phyloP scores from a whole-genome alignment of 2,329 filamentous ascomycete species.

The Aspergillus sp. region DNA sequence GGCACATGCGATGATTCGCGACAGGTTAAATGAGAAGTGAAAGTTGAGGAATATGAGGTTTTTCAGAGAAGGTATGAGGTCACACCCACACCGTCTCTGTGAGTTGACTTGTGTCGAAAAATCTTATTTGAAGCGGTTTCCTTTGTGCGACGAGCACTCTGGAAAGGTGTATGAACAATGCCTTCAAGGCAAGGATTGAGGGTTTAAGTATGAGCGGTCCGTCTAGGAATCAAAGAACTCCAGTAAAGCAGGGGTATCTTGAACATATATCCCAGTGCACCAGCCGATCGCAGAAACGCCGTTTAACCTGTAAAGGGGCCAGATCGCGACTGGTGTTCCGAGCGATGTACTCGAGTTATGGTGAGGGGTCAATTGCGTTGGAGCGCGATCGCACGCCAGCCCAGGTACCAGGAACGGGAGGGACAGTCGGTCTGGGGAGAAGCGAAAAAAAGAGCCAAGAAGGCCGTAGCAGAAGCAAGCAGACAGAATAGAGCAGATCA shows the following conservation, averaged over 20 bases:
- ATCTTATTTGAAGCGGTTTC: constrained; percentile 10
- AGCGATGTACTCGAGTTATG: not conserved
- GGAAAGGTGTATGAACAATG: constrained; percentile 22
- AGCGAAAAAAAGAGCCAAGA: constrained; percentile 14
- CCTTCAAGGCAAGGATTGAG: constrained; percentile 34
- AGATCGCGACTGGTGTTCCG: constrained; percentile 18
- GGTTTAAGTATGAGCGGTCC: constrained; percentile 25
- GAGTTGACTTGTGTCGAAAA: constrained; percentile 2
- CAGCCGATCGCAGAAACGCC: constrained; percentile 10
- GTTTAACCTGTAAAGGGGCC: constrained; percentile 23
- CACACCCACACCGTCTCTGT: constrained; percentile 10
- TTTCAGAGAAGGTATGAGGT: constrained; percentile 11
- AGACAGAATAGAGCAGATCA: constrained; percentile 21
- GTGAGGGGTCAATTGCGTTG: constrained; percentile 13
- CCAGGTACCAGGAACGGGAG: constrained; percentile 18
- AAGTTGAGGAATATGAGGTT: constrained; percentile 10
- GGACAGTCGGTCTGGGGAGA: constrained; percentile 17
- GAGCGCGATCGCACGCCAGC: constrained; percentile 9
- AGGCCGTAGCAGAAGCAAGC: constrained; percentile 13
- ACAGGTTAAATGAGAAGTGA: constrained; percentile 18
- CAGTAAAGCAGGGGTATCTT: constrained; percentile 38
- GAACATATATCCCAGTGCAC: constrained; percentile 26
- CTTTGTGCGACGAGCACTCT: constrained; percentile 19
- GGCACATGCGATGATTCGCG: constrained; percentile 43
- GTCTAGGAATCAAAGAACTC: constrained; percentile 26